Base-by-base conservation (phyloP, 2,329 filamentous ascomycete species). In the Penicillium polonicum region DNA sequence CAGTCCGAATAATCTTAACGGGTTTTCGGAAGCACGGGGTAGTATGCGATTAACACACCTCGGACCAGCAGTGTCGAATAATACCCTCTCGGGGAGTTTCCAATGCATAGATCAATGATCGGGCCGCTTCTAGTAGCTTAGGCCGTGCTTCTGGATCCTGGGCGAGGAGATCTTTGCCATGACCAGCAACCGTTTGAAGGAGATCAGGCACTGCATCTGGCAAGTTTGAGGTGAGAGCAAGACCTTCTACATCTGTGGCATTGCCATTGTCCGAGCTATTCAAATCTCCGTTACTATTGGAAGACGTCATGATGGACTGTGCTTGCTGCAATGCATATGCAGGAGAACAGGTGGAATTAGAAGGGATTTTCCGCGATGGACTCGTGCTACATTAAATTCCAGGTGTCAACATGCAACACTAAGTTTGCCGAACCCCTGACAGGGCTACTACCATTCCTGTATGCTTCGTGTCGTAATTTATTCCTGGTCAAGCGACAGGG, bases 51-150 rank as follows among this genome's bases (percentile, higher is more conserved):
- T 15, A 29, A 52, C 39, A 12, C 9, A 52, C 49, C 38, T 81
- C 72, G 0, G 76, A 77, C 77, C 79, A 82, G 59, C 67, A 72
- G 44, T 81, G 78, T 54, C 76, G 72, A 52, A 81, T 72, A 72
- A 81, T 80, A 0, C 78, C 78, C 66, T 82, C 80, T 7, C 79
- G 71, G 0, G 80, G 80, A 0, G 77, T 80, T 61, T 82, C 79
- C 13, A 73, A 66, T 53, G 62, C 73, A 36, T 61, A 57, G 1
- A 63, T 59, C 39, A 70, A 54, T 6, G 62, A 48, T 8, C 63
- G 59, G 6, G 63, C 59, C 0, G 64, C 44, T 43, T 65, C 57
- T 8, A 68, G 44, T 4, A 69, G 50, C 6, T 58, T 60, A 4
- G 19, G 6, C 8, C 49, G 38, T 31, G 49, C 49, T 27, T 35